Percentiles rank a stretch among this genome's conserved stretches.
These are phyloP conservation scores for Colletotrichum paranaense DNA, from an alignment of 2,329 filamentous ascomycete genomes.

Conservation along the genomic window DNA sequence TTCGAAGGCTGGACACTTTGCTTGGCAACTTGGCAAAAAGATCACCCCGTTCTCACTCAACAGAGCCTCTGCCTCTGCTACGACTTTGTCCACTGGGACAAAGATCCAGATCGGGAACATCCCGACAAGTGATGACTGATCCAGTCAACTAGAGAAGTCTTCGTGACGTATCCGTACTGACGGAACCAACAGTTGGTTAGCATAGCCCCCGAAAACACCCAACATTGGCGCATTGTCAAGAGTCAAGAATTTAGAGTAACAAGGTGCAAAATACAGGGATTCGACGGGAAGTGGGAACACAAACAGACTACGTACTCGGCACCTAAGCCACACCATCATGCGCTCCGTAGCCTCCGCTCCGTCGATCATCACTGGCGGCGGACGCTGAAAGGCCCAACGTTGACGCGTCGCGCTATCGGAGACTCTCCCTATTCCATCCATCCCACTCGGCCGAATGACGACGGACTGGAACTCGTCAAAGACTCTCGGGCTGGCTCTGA, in stretches of 20 bases:
- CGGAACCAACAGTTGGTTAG: background rate
- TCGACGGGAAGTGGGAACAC: slow-evolving; percentile 17
- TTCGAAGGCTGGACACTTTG: background rate
- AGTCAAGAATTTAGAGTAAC: background rate
- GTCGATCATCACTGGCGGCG: background rate
- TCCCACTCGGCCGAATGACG: background rate
- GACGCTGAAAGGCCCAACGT: background rate
- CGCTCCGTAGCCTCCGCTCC: background rate
- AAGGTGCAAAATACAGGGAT: background rate
- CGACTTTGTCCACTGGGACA: background rate
- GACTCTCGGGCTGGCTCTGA: background rate
- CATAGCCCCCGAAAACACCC: background rate
- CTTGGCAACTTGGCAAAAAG: background rate
- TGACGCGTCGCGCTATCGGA: slow-evolving; percentile 12
- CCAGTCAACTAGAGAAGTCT: background rate
- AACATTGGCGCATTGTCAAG: background rate
- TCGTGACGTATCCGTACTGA: background rate
- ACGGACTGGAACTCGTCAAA: no score
- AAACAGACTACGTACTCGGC: background rate
- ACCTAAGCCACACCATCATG: slow-evolving; percentile 16
- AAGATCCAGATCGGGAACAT: background rate
- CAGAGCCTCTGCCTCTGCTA: background rate
- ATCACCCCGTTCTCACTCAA: background rate
- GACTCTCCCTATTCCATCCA: background rate
- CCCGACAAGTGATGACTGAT: background rate